These are phyloP conservation scores for Tylopilus rubrobrunneus DNA, from an alignment of 768 basidiomycete genomes.

Conservation along the genomic window DNA sequence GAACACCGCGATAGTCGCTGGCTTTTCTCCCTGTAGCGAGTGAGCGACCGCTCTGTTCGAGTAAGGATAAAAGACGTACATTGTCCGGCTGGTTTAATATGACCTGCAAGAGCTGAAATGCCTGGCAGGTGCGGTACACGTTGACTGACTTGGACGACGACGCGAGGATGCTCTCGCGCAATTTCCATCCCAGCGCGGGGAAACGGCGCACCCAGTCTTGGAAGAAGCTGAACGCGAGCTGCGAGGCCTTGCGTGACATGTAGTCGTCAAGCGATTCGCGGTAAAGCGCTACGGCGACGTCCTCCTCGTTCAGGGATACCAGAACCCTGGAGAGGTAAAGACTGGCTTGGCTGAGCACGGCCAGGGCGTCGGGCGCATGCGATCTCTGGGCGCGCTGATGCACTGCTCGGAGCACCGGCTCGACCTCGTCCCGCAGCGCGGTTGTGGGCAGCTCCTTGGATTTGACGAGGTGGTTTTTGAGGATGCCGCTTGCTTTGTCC, in stretches of 20 bases:
- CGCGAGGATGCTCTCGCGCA: conserved; percentile 58
- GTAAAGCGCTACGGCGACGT: conserved; percentile 52
- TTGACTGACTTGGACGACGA: conserved; percentile 64
- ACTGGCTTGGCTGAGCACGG: conserved; percentile 63
- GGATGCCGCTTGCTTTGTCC: conserved; percentile 80
- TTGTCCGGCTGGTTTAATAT: conserved; percentile 47
- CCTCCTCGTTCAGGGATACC: conserved; percentile 34
- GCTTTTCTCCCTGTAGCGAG: conserved; percentile 30
- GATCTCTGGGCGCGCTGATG: conserved; percentile 71
- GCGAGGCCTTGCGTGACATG: conserved; percentile 74
- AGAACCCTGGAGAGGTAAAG: conserved; percentile 63
- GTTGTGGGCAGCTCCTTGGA: conserved; percentile 58
- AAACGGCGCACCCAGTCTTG: conserved; percentile 69
- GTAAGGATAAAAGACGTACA: conserved; percentile 9
- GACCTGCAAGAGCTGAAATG: conserved; percentile 64
- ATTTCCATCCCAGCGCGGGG: conserved; percentile 59
- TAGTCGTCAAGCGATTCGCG: conserved; percentile 69
- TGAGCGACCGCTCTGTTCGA: conserved; percentile 4
- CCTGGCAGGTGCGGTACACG: conserved; percentile 70
- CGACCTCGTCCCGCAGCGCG: conserved; percentile 29
- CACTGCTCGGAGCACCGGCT: conserved; percentile 53
- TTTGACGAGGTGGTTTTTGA: conserved; percentile 71
- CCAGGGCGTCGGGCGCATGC: conserved; percentile 57
- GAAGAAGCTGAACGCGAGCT: conserved; percentile 71
- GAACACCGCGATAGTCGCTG: conserved; percentile 43